Percentiles rank a stretch among this genome's conserved stretches.
These are phyloP conservation scores for Kurtzmaniella natalensis DNA, from an alignment of 1,139 yeast species.

Conservation along the genomic window DNA sequence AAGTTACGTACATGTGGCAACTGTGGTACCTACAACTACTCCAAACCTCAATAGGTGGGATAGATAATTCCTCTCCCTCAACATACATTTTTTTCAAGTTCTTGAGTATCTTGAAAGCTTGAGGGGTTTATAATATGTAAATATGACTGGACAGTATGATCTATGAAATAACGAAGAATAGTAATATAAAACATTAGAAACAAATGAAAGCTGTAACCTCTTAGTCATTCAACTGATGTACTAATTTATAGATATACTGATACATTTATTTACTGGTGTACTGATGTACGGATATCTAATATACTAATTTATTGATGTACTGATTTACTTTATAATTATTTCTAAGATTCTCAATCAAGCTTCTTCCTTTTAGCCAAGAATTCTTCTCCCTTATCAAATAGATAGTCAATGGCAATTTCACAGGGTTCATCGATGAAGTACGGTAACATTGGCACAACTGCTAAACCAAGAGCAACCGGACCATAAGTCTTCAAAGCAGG, in stretches of 20 bases:
- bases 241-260: too few species aligned
- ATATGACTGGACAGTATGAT: too few species aligned
- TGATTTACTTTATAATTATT: too few species aligned
- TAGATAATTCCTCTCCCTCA: too few species aligned
- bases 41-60: constrained; percentile 55
- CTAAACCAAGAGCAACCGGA: constrained; percentile 73
- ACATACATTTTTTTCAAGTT: too few species aligned
- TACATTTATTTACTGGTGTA: not conserved
- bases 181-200: too few species aligned
- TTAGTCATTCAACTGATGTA: too few species aligned
- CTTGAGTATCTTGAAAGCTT: too few species aligned
- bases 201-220: too few species aligned
- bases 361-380: constrained; percentile 15
- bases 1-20: constrained; percentile 65
- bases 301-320: not conserved
- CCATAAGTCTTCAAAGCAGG: constrained; percentile 55
- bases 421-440: constrained; percentile 81
- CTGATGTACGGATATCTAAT: not conserved
- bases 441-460: constrained; percentile 76
- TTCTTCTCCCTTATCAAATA: constrained; percentile 57
- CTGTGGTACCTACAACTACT: constrained; percentile 70
- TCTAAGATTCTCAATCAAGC: constrained; percentile 1
- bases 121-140: too few species aligned
- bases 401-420: constrained; percentile 61
- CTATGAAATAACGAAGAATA: too few species aligned